Percentiles rank a stretch among this genome's conserved stretches.
Evolutionary conservation across 2,329 filamentous ascomycete genomes (phyloP).

Genomic region (Hypoxylon rubiginosum): DNA sequence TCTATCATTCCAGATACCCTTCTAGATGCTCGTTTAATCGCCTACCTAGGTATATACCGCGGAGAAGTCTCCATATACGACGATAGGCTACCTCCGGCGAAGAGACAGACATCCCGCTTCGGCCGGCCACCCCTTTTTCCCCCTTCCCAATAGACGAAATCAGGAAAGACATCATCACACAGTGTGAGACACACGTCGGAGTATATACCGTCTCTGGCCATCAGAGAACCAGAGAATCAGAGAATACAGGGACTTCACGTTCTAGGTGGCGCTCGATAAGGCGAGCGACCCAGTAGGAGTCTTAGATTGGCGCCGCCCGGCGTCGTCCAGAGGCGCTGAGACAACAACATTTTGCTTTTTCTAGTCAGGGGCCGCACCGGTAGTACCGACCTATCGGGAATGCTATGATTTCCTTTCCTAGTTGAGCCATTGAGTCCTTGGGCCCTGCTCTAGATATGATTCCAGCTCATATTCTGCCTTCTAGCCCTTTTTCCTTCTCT

Average conservation of each 20-base stretch:
- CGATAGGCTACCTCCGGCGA: background rate
- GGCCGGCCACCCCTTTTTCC: background rate
- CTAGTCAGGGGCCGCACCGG: background rate
- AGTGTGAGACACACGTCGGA: slow-evolving; percentile 2
- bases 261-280: background rate
- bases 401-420: background rate
- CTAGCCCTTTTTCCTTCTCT: background rate
- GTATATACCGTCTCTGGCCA: background rate
- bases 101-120: background rate
- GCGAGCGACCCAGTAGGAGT: background rate
- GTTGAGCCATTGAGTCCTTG: background rate
- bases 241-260: background rate
- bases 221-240: too few species aligned
- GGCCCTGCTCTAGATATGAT: background rate
- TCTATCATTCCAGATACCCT: background rate
- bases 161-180: background rate
- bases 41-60: background rate
- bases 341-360: slow-evolving; percentile 13
- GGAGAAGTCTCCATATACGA: background rate
- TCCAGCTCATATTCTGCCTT: background rate
- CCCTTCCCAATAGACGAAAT: background rate
- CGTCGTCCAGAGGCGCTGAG: slow-evolving; percentile 27
- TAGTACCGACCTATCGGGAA: slow-evolving; percentile 8
- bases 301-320: background rate
- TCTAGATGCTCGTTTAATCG: background rate